Evolutionary conservation across 345 rosid species (phyloP).

Genomic region (Corchorus olitorius): DNA sequence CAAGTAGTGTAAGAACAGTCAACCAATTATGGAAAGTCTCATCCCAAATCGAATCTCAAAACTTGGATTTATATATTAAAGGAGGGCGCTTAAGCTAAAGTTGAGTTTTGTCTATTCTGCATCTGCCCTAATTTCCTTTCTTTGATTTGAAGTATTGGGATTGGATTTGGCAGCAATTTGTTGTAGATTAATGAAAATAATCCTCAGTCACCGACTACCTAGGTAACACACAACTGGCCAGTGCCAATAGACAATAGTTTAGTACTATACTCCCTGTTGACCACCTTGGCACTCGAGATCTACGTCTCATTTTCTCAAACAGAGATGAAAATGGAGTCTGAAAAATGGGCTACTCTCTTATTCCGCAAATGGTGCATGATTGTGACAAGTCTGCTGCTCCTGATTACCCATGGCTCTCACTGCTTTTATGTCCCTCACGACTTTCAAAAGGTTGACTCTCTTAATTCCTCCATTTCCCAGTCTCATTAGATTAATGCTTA

Average conservation of each 20-base stretch:
- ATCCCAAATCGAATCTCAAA: too few relatives aligned
- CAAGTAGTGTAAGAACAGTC: too few relatives aligned
- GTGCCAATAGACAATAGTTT: background rate
- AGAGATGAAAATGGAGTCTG: background rate
- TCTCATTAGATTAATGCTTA: background rate
- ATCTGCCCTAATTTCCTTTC: too few relatives aligned
- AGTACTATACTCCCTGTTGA: background rate
- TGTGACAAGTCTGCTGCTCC: background rate
- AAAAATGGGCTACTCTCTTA: background rate
- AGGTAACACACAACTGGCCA: background rate
- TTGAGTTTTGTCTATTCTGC: too few relatives aligned
- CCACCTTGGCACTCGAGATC: background rate
- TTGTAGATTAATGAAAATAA: background rate
- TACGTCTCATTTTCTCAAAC: background rate
- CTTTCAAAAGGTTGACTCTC: constrained; percentile 3
- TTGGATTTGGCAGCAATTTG: background rate
- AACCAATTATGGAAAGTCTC: too few relatives aligned
- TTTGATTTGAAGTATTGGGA: background rate
- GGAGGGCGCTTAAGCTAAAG: too few relatives aligned
- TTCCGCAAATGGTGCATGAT: background rate
- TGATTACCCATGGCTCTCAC: background rate
- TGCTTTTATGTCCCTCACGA: background rate
- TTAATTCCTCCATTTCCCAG: background rate
- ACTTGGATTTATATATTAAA: too few relatives aligned
- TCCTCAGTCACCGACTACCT: background rate